Evolutionary conservation across 208 protist genomes (phyloP), one percentile per base, ranked within the genome.

Genomic region (Acanthamoeba royreba): DNA sequence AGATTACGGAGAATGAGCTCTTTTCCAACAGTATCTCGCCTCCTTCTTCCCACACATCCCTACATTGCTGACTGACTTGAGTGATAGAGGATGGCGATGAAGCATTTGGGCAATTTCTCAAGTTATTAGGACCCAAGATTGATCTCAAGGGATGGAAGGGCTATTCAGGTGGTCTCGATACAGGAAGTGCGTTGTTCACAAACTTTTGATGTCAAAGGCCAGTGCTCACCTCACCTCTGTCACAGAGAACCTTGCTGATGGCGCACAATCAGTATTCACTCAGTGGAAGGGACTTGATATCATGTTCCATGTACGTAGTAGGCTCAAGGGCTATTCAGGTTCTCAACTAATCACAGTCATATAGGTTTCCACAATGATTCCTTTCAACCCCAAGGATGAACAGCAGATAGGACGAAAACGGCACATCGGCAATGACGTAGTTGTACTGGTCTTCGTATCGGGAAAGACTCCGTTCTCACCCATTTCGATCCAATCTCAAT

Each of bases 381-480:
- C 83, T 15, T 69, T 69, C 46, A 72, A 69, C 31, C 53, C 52
- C 83, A 72, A 90, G 74, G 46, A 72, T 42, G 83, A 90, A n/a
- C 53, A 90, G 19, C 53, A 90, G 83, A 90, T 69, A 35, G 83
- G 46, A 42, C 83, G 83, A 35, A 90, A 90, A 52, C 83, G 53
- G 33, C 83, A 90, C 52, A 90, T 90, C 46, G 83, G 83, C 17
- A 90, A 69, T 38, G 83, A 90, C 38, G 83, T 90, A 31, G 83
- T 42, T 8, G 83, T 90, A 9, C 33, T 90, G 25, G 83, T 90
- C 35, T 90, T 90, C 38, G 83, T 90, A 7, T 61, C 46, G 13
- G 83, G 83, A 31, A 69, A 90, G 35, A 90, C 83, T 7, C 46
- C 46, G 38, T 90, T 90, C 83, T 90, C 83, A 35, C 83, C 83